Evolutionary conservation across 805 yeast species (phyloP), one percentile per base, ranked within the genome.

Genomic region (Pichia rugopelliculosa): DNA sequence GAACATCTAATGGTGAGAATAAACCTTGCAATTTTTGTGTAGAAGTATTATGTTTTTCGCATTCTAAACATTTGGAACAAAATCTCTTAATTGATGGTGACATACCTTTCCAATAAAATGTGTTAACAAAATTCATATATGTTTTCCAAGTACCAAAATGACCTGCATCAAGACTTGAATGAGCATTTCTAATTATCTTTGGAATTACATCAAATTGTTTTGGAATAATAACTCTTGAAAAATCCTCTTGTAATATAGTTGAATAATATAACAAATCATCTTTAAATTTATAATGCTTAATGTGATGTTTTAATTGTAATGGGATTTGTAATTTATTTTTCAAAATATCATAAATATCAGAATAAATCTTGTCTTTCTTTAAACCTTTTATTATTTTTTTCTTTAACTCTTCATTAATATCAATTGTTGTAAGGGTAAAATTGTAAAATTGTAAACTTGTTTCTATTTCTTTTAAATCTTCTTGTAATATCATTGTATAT

Each of bases 131-230:
- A 6, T 13, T 42, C 18, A 12, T 8, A 20, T 42, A 42, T 18
- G 45, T 42, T 24, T 36, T 36, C 18, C 8, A 25, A 18, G n/a
- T 9, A 6, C 45, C 45, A 26, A 42, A 36, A 20, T 42, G 45
- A 18, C 45, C 45, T 3, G 26, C 36, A 15, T 17, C 12, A 23
- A 12, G 7, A 27, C 9, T 15, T 21, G 12, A 13, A 41, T 41
- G 43, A 9, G 27, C 25, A 15, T 30, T 22, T 5, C 17, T 1
- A 5, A 30, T 41, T 6, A 41, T 4, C 13, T 18, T 8, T n/a
- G 9, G 11, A 11, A 3, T 11, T 10, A 42, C n/a, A 11, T 7
- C n/a, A 12, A 13, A 7, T 4, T 22, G 4, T 7, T 18, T 21
- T 5, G 43, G 37, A 7, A 41, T 30, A 3, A 13, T 13, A 1